phyloP scores from a whole-genome alignment of 805 yeast genomes.

The Dipodascopsis tothii region DNA sequence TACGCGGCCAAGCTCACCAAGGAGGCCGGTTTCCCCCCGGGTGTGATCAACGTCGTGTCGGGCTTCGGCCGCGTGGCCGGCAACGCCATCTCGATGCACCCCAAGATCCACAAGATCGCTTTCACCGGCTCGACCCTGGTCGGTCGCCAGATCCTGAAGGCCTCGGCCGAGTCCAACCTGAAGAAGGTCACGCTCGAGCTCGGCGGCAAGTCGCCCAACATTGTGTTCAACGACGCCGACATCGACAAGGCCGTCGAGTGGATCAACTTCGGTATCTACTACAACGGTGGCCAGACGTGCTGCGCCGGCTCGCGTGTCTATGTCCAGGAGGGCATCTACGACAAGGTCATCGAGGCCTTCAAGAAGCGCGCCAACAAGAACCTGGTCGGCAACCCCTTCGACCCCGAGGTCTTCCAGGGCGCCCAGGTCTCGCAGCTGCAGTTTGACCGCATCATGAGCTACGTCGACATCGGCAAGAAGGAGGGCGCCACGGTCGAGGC shows the following conservation, averaged over 20 bases:
- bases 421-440: conserved; percentile 83
- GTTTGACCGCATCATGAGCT: conserved; percentile 66
- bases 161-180: conserved; percentile 71
- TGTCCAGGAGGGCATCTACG: conserved; percentile 79
- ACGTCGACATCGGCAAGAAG: conserved; percentile 65
- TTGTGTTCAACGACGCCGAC: conserved; percentile 80
- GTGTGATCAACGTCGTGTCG: conserved; percentile 79
- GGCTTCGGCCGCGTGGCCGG: conserved; percentile 87
- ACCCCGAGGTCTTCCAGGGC: conserved; percentile 72
- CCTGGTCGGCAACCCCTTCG: conserved; percentile 77
- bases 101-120: conserved; percentile 78
- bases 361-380: conserved; percentile 44
- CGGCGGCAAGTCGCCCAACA: conserved; percentile 94
- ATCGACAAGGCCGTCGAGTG: conserved; percentile 65
- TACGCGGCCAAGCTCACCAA: conserved; percentile 59
- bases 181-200: conserved; percentile 90
- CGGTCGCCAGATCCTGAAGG: conserved; percentile 74
- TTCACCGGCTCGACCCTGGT: conserved; percentile 93
- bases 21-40: conserved; percentile 86
- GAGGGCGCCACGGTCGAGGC: conserved; percentile 79
- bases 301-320: conserved; percentile 90
- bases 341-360: conserved; percentile 59
- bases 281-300: conserved; percentile 93
- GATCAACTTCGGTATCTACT: conserved; percentile 77
- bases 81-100: conserved; percentile 68